Conservation (phyloP, 169 alveolate species). For the Haemoproteus tartakovskyi region DNA sequence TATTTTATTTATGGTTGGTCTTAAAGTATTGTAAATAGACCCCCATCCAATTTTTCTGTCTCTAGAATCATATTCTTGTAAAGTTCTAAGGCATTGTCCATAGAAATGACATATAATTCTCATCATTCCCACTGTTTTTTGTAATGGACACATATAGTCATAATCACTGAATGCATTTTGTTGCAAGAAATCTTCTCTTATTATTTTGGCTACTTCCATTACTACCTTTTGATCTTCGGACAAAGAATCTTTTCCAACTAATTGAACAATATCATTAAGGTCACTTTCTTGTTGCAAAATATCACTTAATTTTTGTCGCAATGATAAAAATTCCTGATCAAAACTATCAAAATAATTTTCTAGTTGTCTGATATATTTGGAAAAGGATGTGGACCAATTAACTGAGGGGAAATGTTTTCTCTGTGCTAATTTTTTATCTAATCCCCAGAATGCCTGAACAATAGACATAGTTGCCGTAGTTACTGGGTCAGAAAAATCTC, state of each 20-base stretch:
- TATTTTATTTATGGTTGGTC: slow-evolving; percentile 87
- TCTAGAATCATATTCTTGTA: slow-evolving; percentile 80
- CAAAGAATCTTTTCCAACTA: slow-evolving; percentile 98
- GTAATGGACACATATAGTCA: slow-evolving; percentile 96
- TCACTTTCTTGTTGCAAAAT: slow-evolving; percentile 95
- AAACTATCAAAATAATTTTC: slow-evolving; percentile 92
- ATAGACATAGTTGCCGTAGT: slow-evolving; percentile 96
- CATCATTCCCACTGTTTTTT: slow-evolving; percentile 97
- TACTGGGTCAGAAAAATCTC: slow-evolving; percentile 99
- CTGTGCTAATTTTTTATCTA: slow-evolving; percentile 98
- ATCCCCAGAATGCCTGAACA: slow-evolving; percentile 99
- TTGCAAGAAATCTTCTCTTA: slow-evolving; percentile 97
- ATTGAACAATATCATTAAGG: slow-evolving; percentile 95
- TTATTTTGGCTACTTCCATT: slow-evolving; percentile 94
- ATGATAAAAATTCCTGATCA: slow-evolving; percentile 90
- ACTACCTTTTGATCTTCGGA: slow-evolving; percentile 93
- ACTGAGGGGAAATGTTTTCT: slow-evolving; percentile 99
- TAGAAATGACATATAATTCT: slow-evolving; percentile 90
- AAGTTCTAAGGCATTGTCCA: slow-evolving; percentile 85
- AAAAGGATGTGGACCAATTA: slow-evolving; percentile 96
- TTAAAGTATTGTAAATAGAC: slow-evolving; percentile 87
- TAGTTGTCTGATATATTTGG: slow-evolving; percentile 93
- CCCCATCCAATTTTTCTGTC: slow-evolving; percentile 92
- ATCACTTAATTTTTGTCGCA: slow-evolving; percentile 90
- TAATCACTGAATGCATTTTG: slow-evolving; percentile 97